Evolutionary conservation across 2,329 filamentous ascomycete genomes (phyloP), one percentile per base, ranked within the genome.

Genomic region (Furcasterigmium furcatum): DNA sequence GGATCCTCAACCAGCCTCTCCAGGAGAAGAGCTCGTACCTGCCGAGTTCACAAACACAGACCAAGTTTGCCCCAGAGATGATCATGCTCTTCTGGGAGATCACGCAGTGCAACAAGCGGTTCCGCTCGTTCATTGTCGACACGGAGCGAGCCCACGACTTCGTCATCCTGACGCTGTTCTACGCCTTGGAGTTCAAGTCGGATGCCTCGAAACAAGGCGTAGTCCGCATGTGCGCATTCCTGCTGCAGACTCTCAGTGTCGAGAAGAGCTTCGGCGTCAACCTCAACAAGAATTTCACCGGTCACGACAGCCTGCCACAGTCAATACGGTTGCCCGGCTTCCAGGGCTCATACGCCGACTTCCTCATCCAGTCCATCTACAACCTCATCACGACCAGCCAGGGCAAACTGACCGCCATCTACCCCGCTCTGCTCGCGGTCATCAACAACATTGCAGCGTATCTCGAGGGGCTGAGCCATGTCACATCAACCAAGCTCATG

Each of bases 41-140:
- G 2, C 91, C 92, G 1, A 89, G 91, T 5, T 86, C 85, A 32
- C 89, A 95, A 57, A 80, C 86, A 40, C 80, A 87, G 0, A 74
- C 89, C 43, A 89, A 88, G 59, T 95, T 92, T 77, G 90, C 91
- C 0, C 91, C 94, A 2, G 94, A 99, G 66, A 95, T 95, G 72
- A 84, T 97, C 45, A 94, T 96, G 79, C 76, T 99, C 3, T 96
- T 97, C 61, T 99, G 94, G 94, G 94, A 99, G 70, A 83, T 90
- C 30, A 82, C 94, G 5, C 94, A 99, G 66, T 96, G 92, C 76
- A 99, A 99, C 69, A 97, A 96, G 68, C 81, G 92, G 48, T 99
- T 99, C 69, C 80, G 94, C 25, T 90, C 91, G 2, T 99, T 96
- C 66, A 94, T 99, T 58, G 92, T 97, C 52, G 94, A 99, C 57